These are phyloP conservation scores for Naganishia kalamii DNA, from an alignment of 768 basidiomycete genomes.

Conservation along the genomic window DNA sequence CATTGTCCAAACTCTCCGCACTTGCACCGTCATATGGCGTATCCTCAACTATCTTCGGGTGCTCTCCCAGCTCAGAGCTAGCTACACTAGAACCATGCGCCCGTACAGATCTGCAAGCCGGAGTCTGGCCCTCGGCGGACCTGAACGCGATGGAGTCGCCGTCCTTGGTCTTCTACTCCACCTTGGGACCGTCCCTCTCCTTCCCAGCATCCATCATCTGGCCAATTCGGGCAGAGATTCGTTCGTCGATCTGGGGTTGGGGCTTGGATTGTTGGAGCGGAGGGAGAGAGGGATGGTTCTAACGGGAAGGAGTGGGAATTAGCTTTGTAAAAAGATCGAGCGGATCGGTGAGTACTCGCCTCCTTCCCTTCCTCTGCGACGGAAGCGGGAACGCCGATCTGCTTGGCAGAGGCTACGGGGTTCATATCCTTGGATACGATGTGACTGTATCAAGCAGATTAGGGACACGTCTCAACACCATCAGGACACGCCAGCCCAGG, in stretches of 20 bases:
- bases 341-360: neutral
- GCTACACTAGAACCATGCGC: too few relatives aligned
- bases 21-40: too few relatives aligned
- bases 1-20: too few relatives aligned
- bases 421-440: neutral
- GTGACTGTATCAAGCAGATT: neutral
- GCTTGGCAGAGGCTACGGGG: neutral
- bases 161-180: neutral
- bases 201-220: slow-evolving; percentile 18
- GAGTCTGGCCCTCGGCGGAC: neutral
- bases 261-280: neutral
- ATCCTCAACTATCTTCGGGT: too few relatives aligned
- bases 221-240: slow-evolving; percentile 24
- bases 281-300: slow-evolving; percentile 7
- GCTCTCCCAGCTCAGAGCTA: too few relatives aligned
- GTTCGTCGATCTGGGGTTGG: slow-evolving; percentile 17
- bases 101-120: too few relatives aligned
- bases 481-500: neutral
- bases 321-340: neutral
- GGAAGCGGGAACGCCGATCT: neutral
- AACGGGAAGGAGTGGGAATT: neutral
- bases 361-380: neutral
- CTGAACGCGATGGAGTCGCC: neutral
- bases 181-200: slow-evolving; percentile 1
- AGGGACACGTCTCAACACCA: neutral